Base-by-base conservation (phyloP, 2,329 filamentous ascomycete species). In the Diplodia sapinea region DNA sequence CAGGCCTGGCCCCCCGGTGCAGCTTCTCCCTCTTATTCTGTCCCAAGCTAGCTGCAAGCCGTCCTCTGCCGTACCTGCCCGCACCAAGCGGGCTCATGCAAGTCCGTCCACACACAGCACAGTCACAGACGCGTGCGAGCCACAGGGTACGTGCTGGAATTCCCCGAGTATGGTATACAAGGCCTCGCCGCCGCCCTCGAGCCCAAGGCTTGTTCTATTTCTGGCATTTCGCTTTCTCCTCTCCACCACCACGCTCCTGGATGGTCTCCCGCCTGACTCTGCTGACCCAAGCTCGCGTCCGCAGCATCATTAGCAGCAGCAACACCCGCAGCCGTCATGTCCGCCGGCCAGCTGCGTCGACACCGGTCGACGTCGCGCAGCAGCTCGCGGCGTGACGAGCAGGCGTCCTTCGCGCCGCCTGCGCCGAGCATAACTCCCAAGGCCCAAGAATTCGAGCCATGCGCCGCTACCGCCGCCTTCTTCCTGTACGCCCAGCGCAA, bases 401-500 rank as follows among this genome's bases (percentile, higher is more conserved):
- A 66, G 57, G 47, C 65, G 15, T 29, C 59, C 36, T 66, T 65
- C 50, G 31, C 54, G 15, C 81, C 81, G 49, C 82, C 81, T 38
- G 81, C 79, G 9, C 78, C 78, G 11, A 79, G 77, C 65, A 74
- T 82, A 59, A 83, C 82, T 6, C 81, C 82, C 4, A 79, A 82
- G 49, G 81, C 79, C 72, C 74, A 77, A 70, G 81, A 85, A 63
- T 93, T 97, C 73, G 91, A 95, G 73, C 91, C 95, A 68, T 96
- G 92, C 78, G 93, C 93, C 20, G 93, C 95, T 36, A 98, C 95
- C 4, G 92, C 91, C 1, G 92, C 93, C 29, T 91, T 95, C 83
- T 91, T 99, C 71, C 86, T 99, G 31, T 97, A 96, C 79, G 89
- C 93, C 29, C 86, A 98, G 77, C 91, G 92, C 38, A 89, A 89